Evolutionary conservation across 2,329 filamentous ascomycete genomes (phyloP).

Genomic region (Immersiporthe knoxdaviesiana): DNA sequence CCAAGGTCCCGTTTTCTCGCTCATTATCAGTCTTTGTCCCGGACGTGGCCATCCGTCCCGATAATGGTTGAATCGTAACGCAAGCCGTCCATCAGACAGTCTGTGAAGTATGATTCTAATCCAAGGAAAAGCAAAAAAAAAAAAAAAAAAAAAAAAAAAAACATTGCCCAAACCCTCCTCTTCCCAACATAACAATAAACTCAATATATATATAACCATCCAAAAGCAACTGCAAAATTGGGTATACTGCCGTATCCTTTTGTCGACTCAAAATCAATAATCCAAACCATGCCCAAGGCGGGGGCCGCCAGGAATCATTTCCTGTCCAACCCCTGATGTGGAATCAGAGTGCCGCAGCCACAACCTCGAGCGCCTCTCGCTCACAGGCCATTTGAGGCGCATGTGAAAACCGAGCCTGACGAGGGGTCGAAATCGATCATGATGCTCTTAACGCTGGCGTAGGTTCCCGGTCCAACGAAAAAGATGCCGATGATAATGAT

Average conservation of each 20-base stretch:
- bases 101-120: not conserved
- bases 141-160: too few species aligned
- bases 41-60: not conserved
- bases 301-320: not conserved
- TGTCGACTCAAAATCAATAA: not conserved
- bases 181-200: constrained; percentile 2
- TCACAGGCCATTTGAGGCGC: constrained; percentile 68
- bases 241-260: not conserved
- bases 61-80: not conserved
- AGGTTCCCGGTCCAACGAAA: constrained; percentile 82
- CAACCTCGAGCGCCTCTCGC: not conserved
- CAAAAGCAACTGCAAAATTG: not conserved
- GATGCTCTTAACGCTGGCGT: constrained; percentile 75
- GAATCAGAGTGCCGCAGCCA: not conserved
- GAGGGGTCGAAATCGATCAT: constrained; percentile 70
- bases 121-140: too few species aligned
- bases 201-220: not conserved
- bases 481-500: constrained; percentile 78
- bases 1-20: not conserved
- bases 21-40: not conserved
- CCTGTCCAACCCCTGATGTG: not conserved
- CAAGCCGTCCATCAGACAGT: not conserved
- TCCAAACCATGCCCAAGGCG: not conserved
- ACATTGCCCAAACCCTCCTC: not conserved
- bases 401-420: constrained; percentile 71